Evolutionary conservation across 208 protist genomes (phyloP), one percentile per base, ranked within the genome.

Genomic region (Leptomonas seymouri): DNA sequence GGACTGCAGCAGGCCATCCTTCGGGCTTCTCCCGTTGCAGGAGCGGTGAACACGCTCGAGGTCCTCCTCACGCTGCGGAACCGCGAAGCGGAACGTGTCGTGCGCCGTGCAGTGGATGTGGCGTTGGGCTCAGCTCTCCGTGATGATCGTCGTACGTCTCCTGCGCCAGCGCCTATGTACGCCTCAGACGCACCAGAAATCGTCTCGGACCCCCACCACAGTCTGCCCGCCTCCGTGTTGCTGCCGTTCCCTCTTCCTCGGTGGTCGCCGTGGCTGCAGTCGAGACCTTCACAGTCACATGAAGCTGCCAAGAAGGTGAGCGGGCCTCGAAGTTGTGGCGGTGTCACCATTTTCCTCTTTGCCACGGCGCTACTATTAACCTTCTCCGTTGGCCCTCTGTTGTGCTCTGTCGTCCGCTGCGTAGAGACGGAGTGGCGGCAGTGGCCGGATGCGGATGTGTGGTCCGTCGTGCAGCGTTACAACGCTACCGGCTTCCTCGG

Each of bases 201-300:
- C n/a, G n/a, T n/a, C n/a, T 27, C 48, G n/a, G 31, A 14, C 15
- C 51, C 8, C 3, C 51, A 39, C 39, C 0, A 14, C 11, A 18
- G 46, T 0, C 21, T 74, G 16, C 59, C 61, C 18, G 31, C 30
- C 1, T 39, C 34, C 27, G 20, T 75, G 30, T 54, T 63, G 20
- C 70, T 36, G 7, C 36, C 64, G 2, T 64, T 75, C 44, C 31
- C 61, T 8, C 45, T 67, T 3, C 61, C 61, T 4, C 61, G 49
- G 30, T 57, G 49, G 61, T 30, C 61, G 7, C 27, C 45, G 2
- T 66, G 60, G 60, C 60, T 27, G 20, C n/a, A 5, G 3, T 1
- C 34, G n/a, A n/a, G n/a, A n/a, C n/a, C n/a, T n/a, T n/a, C n/a
- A n/a, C n/a, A n/a, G n/a, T n/a, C n/a, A n/a, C n/a, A n/a, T n/a